Evolutionary conservation across 2,329 filamentous ascomycete species (phyloP).

Genomic region (Paracoccidioides brasiliensis): DNA sequence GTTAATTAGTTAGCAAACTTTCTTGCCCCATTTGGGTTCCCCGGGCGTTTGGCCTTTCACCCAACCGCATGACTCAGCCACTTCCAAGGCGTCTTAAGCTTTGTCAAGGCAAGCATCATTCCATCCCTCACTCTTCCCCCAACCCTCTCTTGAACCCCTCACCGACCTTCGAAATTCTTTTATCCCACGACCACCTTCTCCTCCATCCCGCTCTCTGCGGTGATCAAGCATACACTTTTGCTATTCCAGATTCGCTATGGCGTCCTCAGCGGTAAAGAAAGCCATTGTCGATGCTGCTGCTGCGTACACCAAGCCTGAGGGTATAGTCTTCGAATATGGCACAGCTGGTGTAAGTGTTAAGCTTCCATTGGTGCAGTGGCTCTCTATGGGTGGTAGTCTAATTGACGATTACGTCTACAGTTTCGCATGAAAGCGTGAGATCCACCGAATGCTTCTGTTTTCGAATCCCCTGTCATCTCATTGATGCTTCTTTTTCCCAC

Average conservation of each 20-base stretch:
- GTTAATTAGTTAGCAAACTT: too few relatives aligned
- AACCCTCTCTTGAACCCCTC: neutral
- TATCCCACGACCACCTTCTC: neutral
- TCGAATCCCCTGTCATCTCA: constrained; percentile 13
- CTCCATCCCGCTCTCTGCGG: neutral
- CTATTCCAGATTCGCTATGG: constrained; percentile 20
- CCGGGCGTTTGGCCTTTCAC: too few relatives aligned
- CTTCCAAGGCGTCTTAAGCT: too few relatives aligned
- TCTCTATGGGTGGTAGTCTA: constrained; percentile 4
- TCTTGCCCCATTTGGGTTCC: too few relatives aligned
- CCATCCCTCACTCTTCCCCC: neutral
- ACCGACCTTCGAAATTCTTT: neutral
- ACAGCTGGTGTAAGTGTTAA: constrained; percentile 45
- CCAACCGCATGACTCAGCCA: neutral
- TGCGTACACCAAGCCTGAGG: constrained; percentile 38
- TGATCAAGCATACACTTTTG: neutral
- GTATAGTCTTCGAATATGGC: constrained; percentile 44
- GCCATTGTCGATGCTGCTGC: constrained; percentile 36
- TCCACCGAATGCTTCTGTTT: constrained; percentile 8
- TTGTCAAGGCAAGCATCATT: neutral
- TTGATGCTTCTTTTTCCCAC: constrained; percentile 12
- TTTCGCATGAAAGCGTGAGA: constrained; percentile 59
- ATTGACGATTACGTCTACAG: constrained; percentile 24
- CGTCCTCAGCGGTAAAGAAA: constrained; percentile 29
- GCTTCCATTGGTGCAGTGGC: neutral